Evolutionary conservation across 805 yeast species (phyloP).

Genomic region (Candida nemodendra): DNA sequence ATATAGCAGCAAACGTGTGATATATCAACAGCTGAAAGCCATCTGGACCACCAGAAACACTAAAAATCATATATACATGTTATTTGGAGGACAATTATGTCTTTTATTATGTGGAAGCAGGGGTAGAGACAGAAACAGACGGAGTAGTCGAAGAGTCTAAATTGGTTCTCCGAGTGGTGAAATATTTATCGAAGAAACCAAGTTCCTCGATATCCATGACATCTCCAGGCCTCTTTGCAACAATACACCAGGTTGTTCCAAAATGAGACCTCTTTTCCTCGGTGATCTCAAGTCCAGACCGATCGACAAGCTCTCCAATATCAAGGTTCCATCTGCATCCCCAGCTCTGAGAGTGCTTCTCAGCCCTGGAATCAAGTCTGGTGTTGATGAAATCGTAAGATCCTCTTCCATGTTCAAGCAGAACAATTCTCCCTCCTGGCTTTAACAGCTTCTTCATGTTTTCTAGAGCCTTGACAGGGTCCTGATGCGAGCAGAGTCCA

Average conservation of each 20-base stretch:
- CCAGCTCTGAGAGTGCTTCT: slow-evolving; percentile 82
- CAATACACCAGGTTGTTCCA: slow-evolving; percentile 89
- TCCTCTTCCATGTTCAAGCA: slow-evolving; percentile 93
- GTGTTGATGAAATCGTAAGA: slow-evolving; percentile 73
- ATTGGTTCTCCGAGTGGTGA: slow-evolving; percentile 33
- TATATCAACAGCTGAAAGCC: too few species aligned
- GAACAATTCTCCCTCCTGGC: slow-evolving; percentile 86
- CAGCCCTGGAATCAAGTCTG: slow-evolving; percentile 79
- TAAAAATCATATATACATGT: slow-evolving; percentile 7
- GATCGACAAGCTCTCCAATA: slow-evolving; percentile 81
- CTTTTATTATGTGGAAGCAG: too few species aligned
- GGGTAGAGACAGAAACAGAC: too few species aligned
- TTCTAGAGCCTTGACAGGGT: slow-evolving; percentile 78
- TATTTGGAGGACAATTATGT: too few species aligned
- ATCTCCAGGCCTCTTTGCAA: slow-evolving; percentile 74
- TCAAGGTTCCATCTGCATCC: slow-evolving; percentile 98
- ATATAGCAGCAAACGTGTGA: too few species aligned
- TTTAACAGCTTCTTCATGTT: slow-evolving; percentile 72
- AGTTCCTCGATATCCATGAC: slow-evolving; percentile 46
- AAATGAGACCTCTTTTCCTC: slow-evolving; percentile 79
- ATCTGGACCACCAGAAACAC: too few species aligned
- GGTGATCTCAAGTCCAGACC: slow-evolving; percentile 80
- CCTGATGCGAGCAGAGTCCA: slow-evolving; percentile 94
- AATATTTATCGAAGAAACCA: slow-evolving; percentile 50
- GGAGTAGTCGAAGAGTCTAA: slow-evolving; percentile 28